phyloP scores from a whole-genome alignment of 257 asterid genomes.

The Capsicum rhomboideum region DNA sequence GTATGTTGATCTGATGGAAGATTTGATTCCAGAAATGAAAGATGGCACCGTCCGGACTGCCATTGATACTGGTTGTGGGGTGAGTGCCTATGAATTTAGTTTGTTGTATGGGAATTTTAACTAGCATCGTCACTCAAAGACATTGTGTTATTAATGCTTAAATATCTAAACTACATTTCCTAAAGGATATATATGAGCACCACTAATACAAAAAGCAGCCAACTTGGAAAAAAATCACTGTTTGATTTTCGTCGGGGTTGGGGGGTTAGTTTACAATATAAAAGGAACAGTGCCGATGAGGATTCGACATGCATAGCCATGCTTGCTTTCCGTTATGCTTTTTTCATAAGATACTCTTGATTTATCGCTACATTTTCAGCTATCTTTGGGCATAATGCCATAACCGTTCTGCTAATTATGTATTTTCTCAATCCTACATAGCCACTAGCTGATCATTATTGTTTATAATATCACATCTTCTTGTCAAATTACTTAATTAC shows the following conservation, averaged over 20 bases:
- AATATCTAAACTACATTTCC: not conserved
- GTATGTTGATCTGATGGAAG: constrained; percentile 79
- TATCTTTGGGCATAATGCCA: not conserved
- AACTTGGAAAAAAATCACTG: too few relatives aligned
- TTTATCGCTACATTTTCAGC: not conserved
- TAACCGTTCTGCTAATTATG: not conserved
- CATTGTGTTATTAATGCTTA: not conserved
- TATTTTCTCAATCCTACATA: not conserved
- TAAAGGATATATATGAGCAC: not conserved
- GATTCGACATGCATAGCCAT: not conserved
- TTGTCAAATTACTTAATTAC: not conserved
- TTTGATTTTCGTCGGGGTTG: too few relatives aligned
- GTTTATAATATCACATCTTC: not conserved
- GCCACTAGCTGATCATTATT: not conserved
- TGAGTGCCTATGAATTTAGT: constrained; percentile 22
- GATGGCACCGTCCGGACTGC: constrained; percentile 89
- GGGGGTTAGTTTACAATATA: too few relatives aligned
- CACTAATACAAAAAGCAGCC: not conserved
- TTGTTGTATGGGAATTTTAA: too few relatives aligned
- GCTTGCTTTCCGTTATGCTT: not conserved
- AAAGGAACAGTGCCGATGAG: not conserved
- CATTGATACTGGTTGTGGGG: constrained; percentile 99
- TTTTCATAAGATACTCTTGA: not conserved
- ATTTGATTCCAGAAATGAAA: constrained; percentile 84
- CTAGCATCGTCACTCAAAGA: not conserved